phyloP scores from a whole-genome alignment of 441 rosid species.

The Eruca vesicaria region DNA sequence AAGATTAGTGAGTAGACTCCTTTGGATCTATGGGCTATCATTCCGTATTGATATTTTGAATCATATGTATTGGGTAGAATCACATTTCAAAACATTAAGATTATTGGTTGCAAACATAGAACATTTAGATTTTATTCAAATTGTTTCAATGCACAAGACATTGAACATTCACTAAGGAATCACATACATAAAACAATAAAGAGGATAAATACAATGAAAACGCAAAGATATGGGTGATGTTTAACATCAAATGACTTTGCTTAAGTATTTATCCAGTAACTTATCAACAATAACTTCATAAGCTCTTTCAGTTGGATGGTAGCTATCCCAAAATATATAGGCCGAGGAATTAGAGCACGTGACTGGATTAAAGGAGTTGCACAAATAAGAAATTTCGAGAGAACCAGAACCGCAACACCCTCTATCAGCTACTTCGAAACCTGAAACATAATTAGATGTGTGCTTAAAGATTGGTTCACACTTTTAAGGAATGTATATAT shows the following conservation, averaged over 20 bases:
- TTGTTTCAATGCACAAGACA: not conserved
- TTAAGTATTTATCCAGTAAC: not conserved
- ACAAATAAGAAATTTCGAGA: not conserved
- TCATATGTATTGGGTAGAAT: not conserved
- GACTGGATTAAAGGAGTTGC: not conserved
- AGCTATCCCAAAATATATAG: not conserved
- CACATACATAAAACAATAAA: not conserved
- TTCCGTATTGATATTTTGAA: no score
- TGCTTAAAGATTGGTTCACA: not conserved
- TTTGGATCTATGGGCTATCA: no score
- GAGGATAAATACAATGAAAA: not conserved
- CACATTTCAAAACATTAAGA: not conserved
- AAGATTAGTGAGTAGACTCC: no score
- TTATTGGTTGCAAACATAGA: not conserved
- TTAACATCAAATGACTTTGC: not conserved
- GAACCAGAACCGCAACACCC: not conserved
- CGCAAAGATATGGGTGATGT: not conserved
- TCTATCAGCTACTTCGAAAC: not conserved
- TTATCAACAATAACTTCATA: not conserved
- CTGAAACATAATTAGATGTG: not conserved
- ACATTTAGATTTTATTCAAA: not conserved
- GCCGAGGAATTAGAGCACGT: not conserved
- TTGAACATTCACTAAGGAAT: not conserved
- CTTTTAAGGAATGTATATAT: not conserved
- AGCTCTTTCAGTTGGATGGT: not conserved